Base-by-base conservation (phyloP, 2,329 filamentous ascomycete genomes). In the Clarireedia homoeocarpa region DNA sequence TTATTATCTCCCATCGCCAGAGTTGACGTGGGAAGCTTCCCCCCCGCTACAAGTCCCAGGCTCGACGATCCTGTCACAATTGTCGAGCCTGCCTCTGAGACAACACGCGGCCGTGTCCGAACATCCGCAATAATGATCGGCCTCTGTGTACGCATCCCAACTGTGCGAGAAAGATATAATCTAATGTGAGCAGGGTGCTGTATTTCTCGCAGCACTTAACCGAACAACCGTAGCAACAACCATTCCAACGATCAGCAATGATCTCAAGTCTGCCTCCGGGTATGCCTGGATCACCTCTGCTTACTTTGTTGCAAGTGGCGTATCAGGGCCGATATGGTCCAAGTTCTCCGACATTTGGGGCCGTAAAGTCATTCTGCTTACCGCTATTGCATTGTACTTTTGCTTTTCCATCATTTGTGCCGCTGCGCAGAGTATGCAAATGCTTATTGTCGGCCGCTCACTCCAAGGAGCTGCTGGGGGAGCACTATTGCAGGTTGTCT, bases 391-490 rank as follows among this genome's bases (percentile, higher is more conserved):
- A n/a, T 17, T 59, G 12, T 59, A 40, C 14, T 40, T 52, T 4
- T 38, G 36, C 56, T 63, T 4, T 70, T 66, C 80, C 36, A 69
- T 86, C 53, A 72, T 86, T 24, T 81, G 80, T 39, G 83, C 76
- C 1, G 63, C 84, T 26, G 73, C 80, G 5, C 74, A 75, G 54
- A 81, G 75, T 61, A 79, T 86, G 62, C 72, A 77, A 34, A 84
- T 86, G 79, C 73, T 86, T 36, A 78, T 87, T 54, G 76, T 75
- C 5, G 82, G 80, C n/a, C 73, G 84, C 64, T 78, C 80, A 0
- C 73, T 86, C 44, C 84, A 87, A 66, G 84, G 84, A 63, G 73
- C 81, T 51, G 84, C 82, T 14, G 82, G 80, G 23, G 84, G 84
- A 53, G 49, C 17, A 12, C 26, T 52, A 23, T 7, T 52, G 12